Evolutionary conservation across 148 eudicot species (phyloP), one percentile per base, ranked within the genome.

Genomic region (Pharnaceum exiguum): DNA sequence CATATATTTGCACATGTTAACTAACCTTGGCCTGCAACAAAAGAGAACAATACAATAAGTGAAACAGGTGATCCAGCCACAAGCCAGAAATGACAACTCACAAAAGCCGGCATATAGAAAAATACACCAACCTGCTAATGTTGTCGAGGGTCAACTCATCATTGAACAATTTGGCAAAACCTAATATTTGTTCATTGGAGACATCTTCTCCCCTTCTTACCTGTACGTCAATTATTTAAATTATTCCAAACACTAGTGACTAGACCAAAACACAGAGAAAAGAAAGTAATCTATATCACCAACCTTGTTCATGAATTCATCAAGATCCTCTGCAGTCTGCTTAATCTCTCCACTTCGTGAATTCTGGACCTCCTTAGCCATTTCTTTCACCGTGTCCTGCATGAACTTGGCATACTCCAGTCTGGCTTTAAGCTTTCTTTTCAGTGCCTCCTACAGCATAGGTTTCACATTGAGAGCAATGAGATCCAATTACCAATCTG

Each of bases 1-100:
- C 96, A 87, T 87, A 60, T 87, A 87, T 69, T 87, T 87, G 86
- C 96, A 87, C 96, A 87, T 87, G 64, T 76, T 87, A 10, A 87
- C 84, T 28, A 87, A 70, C 30, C 96, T 85, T 43, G 96, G 88
- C 79, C 96, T 87, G 75, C 38, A 54, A 25, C 1, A 7, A 63
- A 44, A 60, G 67, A 46, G 1, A 27, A 42, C 12, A 36, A 25
- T 39, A 19, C 49, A 7, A 44, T 5, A 51, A 30, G 27, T 37
- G 10, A 27, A 46, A 7, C 23, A 22, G 6, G 3, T 10, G 11
- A 67, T 35, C 16, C 16, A 24, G 26, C 9, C 23, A 50, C 28
- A 43, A 15, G 32, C 40, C 11, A 10, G 22, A 33, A 29, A 61
- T 2, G 7, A 30, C 26, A 25, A 22, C 7, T 16, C 18, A 27